Conservation (phyloP, 2,329 filamentous ascomycete species). For the Hortaea sp. region DNA sequence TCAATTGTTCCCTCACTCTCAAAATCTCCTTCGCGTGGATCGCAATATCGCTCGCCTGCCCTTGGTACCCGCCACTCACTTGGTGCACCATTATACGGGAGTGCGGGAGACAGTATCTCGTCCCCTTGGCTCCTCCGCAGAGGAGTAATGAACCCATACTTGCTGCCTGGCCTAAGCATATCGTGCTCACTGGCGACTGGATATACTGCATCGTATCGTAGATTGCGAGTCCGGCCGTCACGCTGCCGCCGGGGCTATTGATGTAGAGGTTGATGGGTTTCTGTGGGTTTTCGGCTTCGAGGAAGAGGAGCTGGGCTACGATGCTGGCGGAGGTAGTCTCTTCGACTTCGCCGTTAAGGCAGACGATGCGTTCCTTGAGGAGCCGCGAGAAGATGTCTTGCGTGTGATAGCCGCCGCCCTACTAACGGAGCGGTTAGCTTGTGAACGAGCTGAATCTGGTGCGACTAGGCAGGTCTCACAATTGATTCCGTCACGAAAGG, state of each 20-base stretch:
- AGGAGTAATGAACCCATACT: constrained; percentile 90
- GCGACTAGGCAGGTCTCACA: constrained; percentile 16
- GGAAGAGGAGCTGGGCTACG: constrained; percentile 91
- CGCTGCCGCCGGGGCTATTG: constrained; percentile 87
- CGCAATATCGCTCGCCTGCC: constrained; percentile 70
- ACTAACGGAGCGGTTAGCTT: constrained; percentile 2
- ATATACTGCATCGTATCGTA: constrained; percentile 99
- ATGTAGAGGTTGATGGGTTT: constrained; percentile 98
- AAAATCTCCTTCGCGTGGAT: constrained; percentile 98
- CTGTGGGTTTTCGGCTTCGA: constrained; percentile 90
- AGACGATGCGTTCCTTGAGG: constrained; percentile 77
- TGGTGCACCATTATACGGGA: constrained; percentile 96
- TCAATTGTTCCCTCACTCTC: constrained; percentile 71
- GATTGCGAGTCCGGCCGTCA: constrained; percentile 76
- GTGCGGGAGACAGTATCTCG: constrained; percentile 84
- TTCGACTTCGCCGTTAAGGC: constrained; percentile 84
- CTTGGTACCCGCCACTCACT: constrained; percentile 64
- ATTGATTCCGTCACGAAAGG: constrained; percentile 43
- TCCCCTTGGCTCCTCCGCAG: constrained; percentile 72
- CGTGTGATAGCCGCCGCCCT: constrained; percentile 43
- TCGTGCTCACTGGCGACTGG: constrained; percentile 80
- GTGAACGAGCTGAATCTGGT: neutral
- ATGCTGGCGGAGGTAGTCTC: constrained; percentile 86
- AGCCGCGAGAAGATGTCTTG: constrained; percentile 39
- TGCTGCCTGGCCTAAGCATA: constrained; percentile 88